A percentile compares a stretch with the other conserved stretches of the same genome.
Evolutionary conservation across 1,284 basidiomycete genomes (phyloP).

Genomic region (Xerocomus nothofagi): DNA sequence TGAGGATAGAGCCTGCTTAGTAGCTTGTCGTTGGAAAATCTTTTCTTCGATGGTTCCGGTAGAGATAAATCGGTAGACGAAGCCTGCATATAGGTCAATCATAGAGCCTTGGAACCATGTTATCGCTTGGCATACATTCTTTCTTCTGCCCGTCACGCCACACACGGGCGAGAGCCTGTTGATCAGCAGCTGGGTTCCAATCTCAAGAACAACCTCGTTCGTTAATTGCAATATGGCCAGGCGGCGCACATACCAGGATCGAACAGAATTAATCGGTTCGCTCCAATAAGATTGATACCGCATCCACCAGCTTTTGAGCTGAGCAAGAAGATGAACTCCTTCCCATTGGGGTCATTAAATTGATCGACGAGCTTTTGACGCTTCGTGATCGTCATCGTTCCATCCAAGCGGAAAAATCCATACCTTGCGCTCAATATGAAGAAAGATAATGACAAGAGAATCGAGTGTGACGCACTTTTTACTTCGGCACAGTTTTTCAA

Average conservation of each 20-base stretch:
- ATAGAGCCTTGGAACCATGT: not conserved
- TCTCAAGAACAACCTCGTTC: conserved; percentile 48
- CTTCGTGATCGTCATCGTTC: conserved; percentile 91
- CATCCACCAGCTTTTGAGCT: conserved; percentile 98
- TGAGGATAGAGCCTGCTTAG: conserved; percentile 95
- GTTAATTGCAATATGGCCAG: not conserved
- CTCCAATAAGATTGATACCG: conserved; percentile 97
- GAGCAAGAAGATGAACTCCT: conserved; percentile 94
- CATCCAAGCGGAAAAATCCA: conserved; percentile 91
- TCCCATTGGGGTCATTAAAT: conserved; percentile 95
- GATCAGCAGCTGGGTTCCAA: conserved; percentile 98
- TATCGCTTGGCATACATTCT: conserved; percentile 66
- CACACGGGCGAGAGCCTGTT: conserved; percentile 96
- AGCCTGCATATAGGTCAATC: conserved; percentile 54
- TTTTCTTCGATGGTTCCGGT: conserved; percentile 99
- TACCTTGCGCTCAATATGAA: conserved; percentile 59
- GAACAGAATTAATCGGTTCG: conserved; percentile 93
- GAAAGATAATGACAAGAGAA: not conserved
- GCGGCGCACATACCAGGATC: conserved; percentile 71
- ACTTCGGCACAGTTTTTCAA: conserved; percentile 81
- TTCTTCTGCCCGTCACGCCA: conserved; percentile 99
- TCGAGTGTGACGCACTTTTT: conserved; percentile 62
- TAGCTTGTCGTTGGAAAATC: conserved; percentile 94
- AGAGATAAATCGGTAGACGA: conserved; percentile 97
- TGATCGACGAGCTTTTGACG: conserved; percentile 96